Base-by-base conservation (phyloP, 352 stramenopile species). In the Salisapilia sapeloensis region DNA sequence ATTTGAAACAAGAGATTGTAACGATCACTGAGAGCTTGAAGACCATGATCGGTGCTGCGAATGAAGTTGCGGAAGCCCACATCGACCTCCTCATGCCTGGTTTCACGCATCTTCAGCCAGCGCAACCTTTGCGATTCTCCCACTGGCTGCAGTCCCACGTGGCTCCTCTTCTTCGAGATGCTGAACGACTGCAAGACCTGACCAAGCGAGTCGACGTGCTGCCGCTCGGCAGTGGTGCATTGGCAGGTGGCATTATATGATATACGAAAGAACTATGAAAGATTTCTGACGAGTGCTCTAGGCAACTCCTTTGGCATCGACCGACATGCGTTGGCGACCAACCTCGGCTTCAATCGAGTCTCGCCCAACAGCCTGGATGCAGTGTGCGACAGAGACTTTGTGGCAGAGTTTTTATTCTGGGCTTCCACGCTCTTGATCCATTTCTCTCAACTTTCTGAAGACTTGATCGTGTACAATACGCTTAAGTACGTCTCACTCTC, bases 401-500 rank as follows among this genome's bases (percentile, higher is more conserved):
- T 98, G 33, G 92, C 92, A 25, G 95, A 99, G 62, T 98, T 98
- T 52, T 55, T 98, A 35, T 96, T 97, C 58, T 98, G 93, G 92
- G 85, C 92, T 39, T 92, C 86, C 2, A 56, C 99, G 50, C 65
- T 95, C 32, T 85, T 96, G 50, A 80, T 93, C 19, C 95, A 99
- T 61, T 75, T 99, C 13, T 96, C 79, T 51, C 92, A 98, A 56
- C 84, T 97, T 43, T 93, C 95, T 4, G 94, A 99, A 56, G 95
- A 99, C 64, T 60, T 98, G 23, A 99, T 99, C 53, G 98, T 99
- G 52, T 96, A 78, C 85, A 96, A 82, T 74, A 95, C 60, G 32
- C 56, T 89, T 42, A 85, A 84, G 60, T 93, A 89, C 45, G 86
- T 99, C 33, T 86, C 82, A 11, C 96, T 98, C 53, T 87, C 90